Percentiles rank a stretch among this genome's conserved stretches.
phyloP scores from a whole-genome alignment of 2,329 filamentous ascomycete species.

The Monosporascus sp. region DNA sequence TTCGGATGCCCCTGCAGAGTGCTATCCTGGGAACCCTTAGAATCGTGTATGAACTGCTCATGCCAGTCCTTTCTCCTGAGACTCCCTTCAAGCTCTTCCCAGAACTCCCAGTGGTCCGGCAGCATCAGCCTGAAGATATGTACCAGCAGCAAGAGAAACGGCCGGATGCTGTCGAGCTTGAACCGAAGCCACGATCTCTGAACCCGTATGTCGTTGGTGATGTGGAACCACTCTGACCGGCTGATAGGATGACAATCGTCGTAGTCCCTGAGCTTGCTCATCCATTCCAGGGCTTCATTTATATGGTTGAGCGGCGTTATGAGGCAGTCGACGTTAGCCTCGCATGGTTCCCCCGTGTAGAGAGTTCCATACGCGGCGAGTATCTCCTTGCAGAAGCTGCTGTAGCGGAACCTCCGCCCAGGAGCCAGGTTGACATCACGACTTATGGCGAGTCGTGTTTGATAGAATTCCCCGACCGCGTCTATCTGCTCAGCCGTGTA shows the following conservation, averaged over 20 bases:
- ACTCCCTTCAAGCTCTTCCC: constrained; percentile 17
- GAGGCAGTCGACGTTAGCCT: neutral
- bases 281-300: constrained; percentile 10
- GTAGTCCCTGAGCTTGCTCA: constrained; percentile 13
- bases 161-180: constrained; percentile 19
- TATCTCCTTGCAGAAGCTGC: neutral
- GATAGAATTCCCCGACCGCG: neutral
- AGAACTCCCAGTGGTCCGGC: constrained; percentile 10
- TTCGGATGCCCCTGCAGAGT: neutral
- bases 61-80: constrained; percentile 15
- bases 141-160: constrained; percentile 16
- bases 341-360: neutral
- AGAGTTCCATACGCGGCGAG: neutral
- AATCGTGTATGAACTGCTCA: constrained; percentile 18
- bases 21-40: constrained; percentile 7
- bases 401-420: neutral
- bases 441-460: neutral
- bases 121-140: constrained; percentile 14
- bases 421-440: neutral
- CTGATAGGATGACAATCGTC: constrained; percentile 17
- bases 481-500: neutral
- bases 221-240: constrained; percentile 16
- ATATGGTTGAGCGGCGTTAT: constrained; percentile 9
- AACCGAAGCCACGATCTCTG: constrained; percentile 16
- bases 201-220: neutral